Conservation (phyloP, 2,329 filamentous ascomycete genomes). For the Aspergillus jensenii region DNA sequence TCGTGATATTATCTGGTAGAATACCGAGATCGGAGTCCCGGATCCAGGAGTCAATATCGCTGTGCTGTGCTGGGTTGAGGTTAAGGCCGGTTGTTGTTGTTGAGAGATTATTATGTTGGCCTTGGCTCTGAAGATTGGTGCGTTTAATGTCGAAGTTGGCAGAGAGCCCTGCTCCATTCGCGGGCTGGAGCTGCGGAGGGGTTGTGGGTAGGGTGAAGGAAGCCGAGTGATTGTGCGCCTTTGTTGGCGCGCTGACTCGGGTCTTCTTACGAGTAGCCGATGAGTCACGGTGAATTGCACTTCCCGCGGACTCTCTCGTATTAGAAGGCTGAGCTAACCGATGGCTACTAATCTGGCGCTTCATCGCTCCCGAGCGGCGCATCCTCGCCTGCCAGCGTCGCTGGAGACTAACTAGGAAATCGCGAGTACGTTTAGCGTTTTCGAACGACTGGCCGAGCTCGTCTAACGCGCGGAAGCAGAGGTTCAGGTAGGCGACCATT, state of each 20-base stretch:
- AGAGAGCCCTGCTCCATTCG: neutral
- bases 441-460: constrained; percentile 43
- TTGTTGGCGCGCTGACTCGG: neutral
- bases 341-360: constrained; percentile 5
- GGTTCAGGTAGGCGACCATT: constrained; percentile 39
- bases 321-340: neutral
- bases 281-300: neutral
- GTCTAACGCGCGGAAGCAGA: constrained; percentile 44
- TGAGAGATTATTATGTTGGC: neutral
- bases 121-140: neutral
- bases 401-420: constrained; percentile 39
- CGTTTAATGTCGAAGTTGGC: neutral
- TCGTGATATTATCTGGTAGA: constrained; percentile 21
- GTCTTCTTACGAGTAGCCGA: neutral
- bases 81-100: constrained; percentile 4
- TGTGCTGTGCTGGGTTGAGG: constrained; percentile 10
- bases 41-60: constrained; percentile 31
- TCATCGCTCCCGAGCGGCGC: constrained; percentile 10
- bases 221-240: neutral
- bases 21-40: constrained; percentile 27
- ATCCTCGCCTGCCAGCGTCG: constrained; percentile 38
- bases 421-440: constrained; percentile 41
- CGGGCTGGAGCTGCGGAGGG: neutral
- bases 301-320: neutral
- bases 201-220: neutral